Conservation (phyloP, 768 basidiomycete genomes). For the Trametopsis cervina region DNA sequence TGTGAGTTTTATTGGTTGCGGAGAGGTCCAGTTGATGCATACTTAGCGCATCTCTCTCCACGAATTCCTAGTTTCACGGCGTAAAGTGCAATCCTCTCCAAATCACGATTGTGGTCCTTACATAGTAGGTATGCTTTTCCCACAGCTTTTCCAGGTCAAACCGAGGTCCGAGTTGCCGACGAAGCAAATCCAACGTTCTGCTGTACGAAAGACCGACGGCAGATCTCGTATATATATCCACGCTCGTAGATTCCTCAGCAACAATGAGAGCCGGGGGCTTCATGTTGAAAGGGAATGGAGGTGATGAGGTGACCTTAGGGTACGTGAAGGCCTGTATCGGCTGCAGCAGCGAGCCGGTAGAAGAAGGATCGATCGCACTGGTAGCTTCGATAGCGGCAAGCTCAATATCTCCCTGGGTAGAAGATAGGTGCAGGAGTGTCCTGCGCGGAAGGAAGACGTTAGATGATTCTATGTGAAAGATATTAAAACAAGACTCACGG, state of each 20-base stretch:
- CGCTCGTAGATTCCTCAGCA: constrained; percentile 15
- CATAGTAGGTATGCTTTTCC: constrained; percentile 40
- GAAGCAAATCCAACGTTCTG: constrained; percentile 31
- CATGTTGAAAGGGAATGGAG: constrained; percentile 31
- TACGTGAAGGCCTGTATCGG: constrained; percentile 26
- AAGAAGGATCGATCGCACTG: constrained; percentile 17
- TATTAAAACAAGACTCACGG: constrained; percentile 20
- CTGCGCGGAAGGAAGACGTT: constrained; percentile 16
- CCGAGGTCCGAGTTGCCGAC: constrained; percentile 33
- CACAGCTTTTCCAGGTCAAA: constrained; percentile 40
- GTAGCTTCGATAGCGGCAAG: constrained; percentile 23
- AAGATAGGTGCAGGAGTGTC: constrained; percentile 28
- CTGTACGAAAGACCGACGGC: constrained; percentile 32
- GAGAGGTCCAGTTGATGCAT: constrained; percentile 9
- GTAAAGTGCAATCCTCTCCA: background rate
- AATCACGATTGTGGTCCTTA: constrained; percentile 12
- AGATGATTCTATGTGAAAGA: background rate
- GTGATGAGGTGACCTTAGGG: constrained; percentile 27
- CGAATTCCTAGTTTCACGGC: constrained; percentile 36
- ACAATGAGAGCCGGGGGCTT: constrained; percentile 25
- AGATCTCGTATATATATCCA: constrained; percentile 30
- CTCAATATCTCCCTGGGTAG: constrained; percentile 30
- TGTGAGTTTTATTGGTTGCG: no score
- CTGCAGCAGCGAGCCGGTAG: constrained; percentile 20
- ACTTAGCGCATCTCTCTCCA: constrained; percentile 33